Evolutionary conservation across 345 rosid genomes (phyloP).

Genomic region (Gossypium arboreum): DNA sequence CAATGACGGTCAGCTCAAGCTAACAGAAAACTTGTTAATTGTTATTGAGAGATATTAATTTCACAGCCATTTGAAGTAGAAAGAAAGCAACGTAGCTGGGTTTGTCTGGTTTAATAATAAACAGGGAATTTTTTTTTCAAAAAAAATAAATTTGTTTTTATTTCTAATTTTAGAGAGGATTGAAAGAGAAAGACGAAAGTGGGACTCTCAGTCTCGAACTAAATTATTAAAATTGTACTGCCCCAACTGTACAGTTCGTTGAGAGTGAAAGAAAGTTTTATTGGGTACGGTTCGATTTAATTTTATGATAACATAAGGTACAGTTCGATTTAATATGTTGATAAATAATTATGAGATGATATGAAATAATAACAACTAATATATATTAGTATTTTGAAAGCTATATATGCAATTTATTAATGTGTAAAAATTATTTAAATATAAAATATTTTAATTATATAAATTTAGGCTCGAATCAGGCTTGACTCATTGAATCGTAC

Average conservation of each 20-base stretch:
- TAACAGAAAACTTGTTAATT: background rate
- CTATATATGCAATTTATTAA: too few relatives aligned
- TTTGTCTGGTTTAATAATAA: slow-evolving; percentile 14
- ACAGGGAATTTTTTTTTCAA: background rate
- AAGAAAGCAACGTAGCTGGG: slow-evolving; percentile 31
- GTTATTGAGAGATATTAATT: slow-evolving; percentile 7
- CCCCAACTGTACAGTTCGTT: slow-evolving; percentile 25
- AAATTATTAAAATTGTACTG: slow-evolving; percentile 5
- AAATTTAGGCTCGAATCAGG: too few relatives aligned
- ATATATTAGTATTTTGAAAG: too few relatives aligned
- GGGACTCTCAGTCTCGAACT: background rate
- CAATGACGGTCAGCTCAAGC: slow-evolving; percentile 19
- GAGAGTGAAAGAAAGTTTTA: slow-evolving; percentile 3
- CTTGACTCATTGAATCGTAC: too few relatives aligned
- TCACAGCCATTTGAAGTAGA: slow-evolving; percentile 25
- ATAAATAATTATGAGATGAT: too few relatives aligned
- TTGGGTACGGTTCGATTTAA: background rate
- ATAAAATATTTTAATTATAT: too few relatives aligned
- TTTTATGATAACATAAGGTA: background rate
- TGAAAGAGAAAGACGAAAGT: background rate
- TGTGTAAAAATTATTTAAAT: too few relatives aligned
- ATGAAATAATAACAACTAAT: too few relatives aligned
- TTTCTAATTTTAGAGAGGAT: background rate
- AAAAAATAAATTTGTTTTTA: too few relatives aligned
- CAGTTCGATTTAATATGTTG: too few relatives aligned